Conservation (phyloP, 495 filamentous ascomycete species). For the Parmelia sp. region DNA sequence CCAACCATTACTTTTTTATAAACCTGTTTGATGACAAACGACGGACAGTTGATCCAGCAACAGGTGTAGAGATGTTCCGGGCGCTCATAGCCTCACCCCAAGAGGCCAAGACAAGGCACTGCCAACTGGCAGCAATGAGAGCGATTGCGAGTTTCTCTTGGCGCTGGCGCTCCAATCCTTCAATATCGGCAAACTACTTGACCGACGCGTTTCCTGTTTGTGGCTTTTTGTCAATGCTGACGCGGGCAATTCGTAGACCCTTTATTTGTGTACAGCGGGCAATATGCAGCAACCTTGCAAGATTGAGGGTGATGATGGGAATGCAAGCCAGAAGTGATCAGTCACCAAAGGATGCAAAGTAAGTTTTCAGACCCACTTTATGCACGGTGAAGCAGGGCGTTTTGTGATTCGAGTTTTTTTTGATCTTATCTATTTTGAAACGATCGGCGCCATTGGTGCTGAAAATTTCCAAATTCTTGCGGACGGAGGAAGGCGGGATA, state of each 20-base stretch:
- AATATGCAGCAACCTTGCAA: conserved; percentile 5
- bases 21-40: neutral
- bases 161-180: neutral
- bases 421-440: conserved; percentile 1
- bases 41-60: neutral
- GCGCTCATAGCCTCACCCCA: neutral
- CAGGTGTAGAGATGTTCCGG: neutral
- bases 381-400: neutral
- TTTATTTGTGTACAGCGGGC: neutral
- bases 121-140: neutral
- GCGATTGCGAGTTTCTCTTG: neutral
- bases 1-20: neutral
- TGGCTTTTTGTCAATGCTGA: neutral
- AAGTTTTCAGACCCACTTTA: conserved; percentile 1
- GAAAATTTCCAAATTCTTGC: neutral
- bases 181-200: neutral
- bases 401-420: neutral
- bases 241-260: neutral
- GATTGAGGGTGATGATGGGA: neutral
- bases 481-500: neutral
- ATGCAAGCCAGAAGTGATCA: neutral
- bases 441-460: conserved; percentile 1
- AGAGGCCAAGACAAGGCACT: no score
- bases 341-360: neutral
- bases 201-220: neutral